Conservation (phyloP, 2,329 filamentous ascomycete genomes). For the Didymellaceae sp. region DNA sequence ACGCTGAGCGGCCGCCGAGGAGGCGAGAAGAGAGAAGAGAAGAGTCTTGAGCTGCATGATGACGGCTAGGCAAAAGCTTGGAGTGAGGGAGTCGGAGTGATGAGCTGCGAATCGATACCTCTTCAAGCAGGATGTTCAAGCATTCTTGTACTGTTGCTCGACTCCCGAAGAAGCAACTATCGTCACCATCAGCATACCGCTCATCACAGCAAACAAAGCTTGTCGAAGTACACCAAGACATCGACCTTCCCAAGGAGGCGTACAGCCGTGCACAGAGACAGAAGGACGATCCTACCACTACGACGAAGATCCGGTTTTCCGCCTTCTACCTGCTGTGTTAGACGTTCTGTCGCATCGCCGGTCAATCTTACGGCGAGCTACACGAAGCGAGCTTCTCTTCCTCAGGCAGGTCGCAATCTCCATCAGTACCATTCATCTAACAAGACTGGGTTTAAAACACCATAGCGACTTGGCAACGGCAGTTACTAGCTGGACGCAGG, state of each 20-base stretch:
- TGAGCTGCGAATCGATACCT: conserved; percentile 19
- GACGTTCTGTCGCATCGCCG: conserved; percentile 4
- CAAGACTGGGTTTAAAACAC: not conserved
- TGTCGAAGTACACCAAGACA: not conserved
- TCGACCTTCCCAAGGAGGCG: conserved; percentile 16
- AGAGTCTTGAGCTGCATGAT: conserved; percentile 20
- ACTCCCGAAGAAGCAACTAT: not conserved
- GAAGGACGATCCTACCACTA: conserved; percentile 1
- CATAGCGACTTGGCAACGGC: conserved; percentile 6
- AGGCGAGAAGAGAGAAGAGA: conserved; percentile 16
- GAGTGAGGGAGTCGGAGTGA: conserved; percentile 9
- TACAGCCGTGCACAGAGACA: conserved; percentile 2
- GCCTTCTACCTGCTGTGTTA: conserved; percentile 11
- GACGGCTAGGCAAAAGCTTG: conserved; percentile 1
- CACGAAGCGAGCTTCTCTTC: conserved; percentile 11
- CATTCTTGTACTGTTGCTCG: conserved; percentile 10
- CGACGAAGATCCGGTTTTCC: not conserved
- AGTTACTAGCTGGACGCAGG: conserved; percentile 1
- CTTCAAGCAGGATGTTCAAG: not conserved
- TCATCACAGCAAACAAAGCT: conserved; percentile 2
- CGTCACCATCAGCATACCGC: not conserved
- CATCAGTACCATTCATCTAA: conserved; percentile 10
- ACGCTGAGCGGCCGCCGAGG: conserved; percentile 16
- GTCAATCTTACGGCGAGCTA: not conserved
- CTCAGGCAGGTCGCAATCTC: conserved; percentile 12